Base-by-base conservation (phyloP, 1,284 basidiomycete species). In the Tilletiaria anomala region DNA sequence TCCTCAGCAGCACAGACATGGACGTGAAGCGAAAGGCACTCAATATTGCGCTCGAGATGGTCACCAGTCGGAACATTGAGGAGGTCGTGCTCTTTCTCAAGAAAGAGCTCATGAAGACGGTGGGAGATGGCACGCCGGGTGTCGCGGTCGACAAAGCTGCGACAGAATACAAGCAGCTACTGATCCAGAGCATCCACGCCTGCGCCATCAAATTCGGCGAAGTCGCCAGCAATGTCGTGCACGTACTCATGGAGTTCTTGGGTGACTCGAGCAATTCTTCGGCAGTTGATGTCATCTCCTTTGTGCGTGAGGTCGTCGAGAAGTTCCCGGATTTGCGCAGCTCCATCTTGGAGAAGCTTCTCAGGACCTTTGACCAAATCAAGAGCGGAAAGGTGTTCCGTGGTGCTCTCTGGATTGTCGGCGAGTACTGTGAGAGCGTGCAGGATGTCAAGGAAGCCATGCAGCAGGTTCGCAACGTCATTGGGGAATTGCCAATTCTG, bases 131-230 rank as follows among this genome's bases (percentile, higher is more conserved):
- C 14, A 32, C 35, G 2, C 20, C 17, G 32, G 35, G 14, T n/a
- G 35, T 36, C 6, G 54, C 75, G 21, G 52, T 56, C 37, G 58
- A 61, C 23, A 50, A 55, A 44, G 50, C 48, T 32, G 74, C 85
- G 8, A n/a, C 26, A 29, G 91, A 97, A 66, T 96, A 96, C 70
- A 78, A 91, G 35, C 91, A 96, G 65, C 75, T 97, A 1, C 77
- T 99, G 49, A 96, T 99, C 56, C 89, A 96, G 69, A 88, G 83
- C 38, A 94, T 97, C 56, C 93, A 97, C 68, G 76, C 93, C 39
- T 91, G 86, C 58, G 91, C 91, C 6, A 82, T 96, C 74, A 84
- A 82, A 60, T 96, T 94, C 73, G 88, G 86, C n/a, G 91, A 97
- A 68, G 85, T 99, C 12, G 91, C 91, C 3, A 83, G 84, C 4